Evolutionary conservation across 371 early-diverging fungal species (phyloP).

Genomic region (Rhizopus microsporus): DNA sequence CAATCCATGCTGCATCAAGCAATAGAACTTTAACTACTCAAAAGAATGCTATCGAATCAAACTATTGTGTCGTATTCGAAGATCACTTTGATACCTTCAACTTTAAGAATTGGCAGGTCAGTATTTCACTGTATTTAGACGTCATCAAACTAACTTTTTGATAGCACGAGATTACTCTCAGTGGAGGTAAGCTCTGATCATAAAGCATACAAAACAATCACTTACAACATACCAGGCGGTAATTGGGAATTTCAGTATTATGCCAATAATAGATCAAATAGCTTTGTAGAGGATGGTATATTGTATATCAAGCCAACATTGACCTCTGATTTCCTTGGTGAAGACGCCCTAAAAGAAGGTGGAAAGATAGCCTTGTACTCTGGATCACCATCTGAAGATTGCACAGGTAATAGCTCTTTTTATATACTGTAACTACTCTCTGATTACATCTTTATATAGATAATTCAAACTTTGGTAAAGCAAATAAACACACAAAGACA

Average conservation of each 20-base stretch:
- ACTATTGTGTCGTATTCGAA: slow-evolving; percentile 54
- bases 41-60: not conserved
- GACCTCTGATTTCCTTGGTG: slow-evolving; percentile 44
- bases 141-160: not conserved
- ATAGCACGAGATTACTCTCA: slow-evolving; percentile 57
- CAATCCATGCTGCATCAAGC: not conserved
- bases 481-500: not conserved
- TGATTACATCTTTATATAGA: slow-evolving; percentile 13
- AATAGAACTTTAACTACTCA: not conserved
- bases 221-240: slow-evolving; percentile 25
- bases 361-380: slow-evolving; percentile 43
- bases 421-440: not conserved
- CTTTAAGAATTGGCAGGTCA: slow-evolving; percentile 58
- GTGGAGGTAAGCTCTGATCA: slow-evolving; percentile 42
- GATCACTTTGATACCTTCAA: slow-evolving; percentile 68
- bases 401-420: slow-evolving; percentile 32
- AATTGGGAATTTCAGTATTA: slow-evolving; percentile 65
- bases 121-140: too few species aligned
- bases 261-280: slow-evolving; percentile 63
- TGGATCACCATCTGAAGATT: slow-evolving; percentile 33
- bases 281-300: slow-evolving; percentile 65
- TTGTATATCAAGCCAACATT: slow-evolving; percentile 69
- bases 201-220: not conserved
- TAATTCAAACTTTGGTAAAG: slow-evolving; percentile 41
- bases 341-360: slow-evolving; percentile 34